Conservation (phyloP, 2,329 filamentous ascomycete species). For the Xenoacremonium recifei region DNA sequence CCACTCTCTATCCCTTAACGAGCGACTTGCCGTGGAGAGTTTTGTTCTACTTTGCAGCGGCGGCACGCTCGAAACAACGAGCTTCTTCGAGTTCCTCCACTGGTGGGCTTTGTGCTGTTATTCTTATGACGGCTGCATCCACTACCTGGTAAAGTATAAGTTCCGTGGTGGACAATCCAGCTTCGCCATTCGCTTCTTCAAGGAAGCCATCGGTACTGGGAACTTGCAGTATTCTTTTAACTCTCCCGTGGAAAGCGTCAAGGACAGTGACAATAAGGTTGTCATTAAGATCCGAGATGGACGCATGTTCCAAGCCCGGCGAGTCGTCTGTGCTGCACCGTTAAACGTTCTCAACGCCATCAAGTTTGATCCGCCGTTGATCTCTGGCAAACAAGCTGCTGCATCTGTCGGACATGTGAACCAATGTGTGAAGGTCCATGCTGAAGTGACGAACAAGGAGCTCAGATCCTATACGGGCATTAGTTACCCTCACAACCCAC, state of each 20-base stretch:
- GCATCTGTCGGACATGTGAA: slow-evolving; percentile 42
- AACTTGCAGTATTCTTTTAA: slow-evolving; percentile 41
- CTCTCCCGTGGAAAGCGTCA: slow-evolving; percentile 33
- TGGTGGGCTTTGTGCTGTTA: slow-evolving; percentile 47
- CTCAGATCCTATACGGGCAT: slow-evolving; percentile 43
- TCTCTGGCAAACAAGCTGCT: slow-evolving; percentile 33
- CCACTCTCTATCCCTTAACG: slow-evolving; percentile 37
- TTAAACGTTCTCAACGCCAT: slow-evolving; percentile 43
- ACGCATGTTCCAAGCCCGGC: slow-evolving; percentile 22
- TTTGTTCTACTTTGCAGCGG: slow-evolving; percentile 44
- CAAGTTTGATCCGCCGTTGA: slow-evolving; percentile 38
- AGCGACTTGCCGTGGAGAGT: slow-evolving; percentile 37
- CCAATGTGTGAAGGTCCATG: slow-evolving; percentile 45
- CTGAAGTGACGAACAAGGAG: slow-evolving; percentile 38
- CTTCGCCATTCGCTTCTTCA: slow-evolving; percentile 44
- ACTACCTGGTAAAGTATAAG: slow-evolving; percentile 41
- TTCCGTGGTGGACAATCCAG: slow-evolving; percentile 42
- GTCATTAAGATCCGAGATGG: slow-evolving; percentile 33
- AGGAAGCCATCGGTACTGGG: slow-evolving; percentile 38
- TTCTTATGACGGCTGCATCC: slow-evolving; percentile 37
- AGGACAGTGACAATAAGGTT: slow-evolving; percentile 27
- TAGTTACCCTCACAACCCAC: slow-evolving; percentile 40
- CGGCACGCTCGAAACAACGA: slow-evolving; percentile 39
- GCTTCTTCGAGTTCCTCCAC: slow-evolving; percentile 47
- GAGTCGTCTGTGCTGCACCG: slow-evolving; percentile 42